Evolutionary conservation across 1,284 basidiomycete genomes (phyloP), one percentile per base, ranked within the genome.

Genomic region (Sutorius eximius): DNA sequence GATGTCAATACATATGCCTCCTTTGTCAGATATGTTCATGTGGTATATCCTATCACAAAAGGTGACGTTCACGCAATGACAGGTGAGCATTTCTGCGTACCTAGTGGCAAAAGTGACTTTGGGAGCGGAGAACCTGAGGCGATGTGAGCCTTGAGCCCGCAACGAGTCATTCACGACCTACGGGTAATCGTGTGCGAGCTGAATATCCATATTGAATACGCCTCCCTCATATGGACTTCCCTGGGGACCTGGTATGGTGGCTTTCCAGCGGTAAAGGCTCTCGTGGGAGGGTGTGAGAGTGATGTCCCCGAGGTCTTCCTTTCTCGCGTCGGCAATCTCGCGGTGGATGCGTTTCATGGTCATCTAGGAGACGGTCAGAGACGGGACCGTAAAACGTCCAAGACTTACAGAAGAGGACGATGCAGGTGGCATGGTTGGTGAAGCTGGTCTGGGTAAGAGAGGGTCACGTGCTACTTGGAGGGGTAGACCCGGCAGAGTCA

Each of bases 141-240:
- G 3, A 22, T 8, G 4, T 7, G 24, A 51, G 15, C 24, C 24
- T 27, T 27, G 3, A 27, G 24, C 24, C 24, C 24, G 24, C 24
- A 5, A 27, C 24, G 24, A 27, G 24, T 27, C 11, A 24, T 6
- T 11, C 8, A 37, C 36, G 30, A 56, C 69, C 47, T 68, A 94
- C 91, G 93, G 93, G 70, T 95, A 95, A 73, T 95, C 91, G 1
- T 76, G 64, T 4, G 86, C 82, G 12, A 96, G 76, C 16, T 74
- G 72, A 24, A 95, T 85, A 46, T 89, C 85, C 3, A 94, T 77
- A 27, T 87, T 76, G 67, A 95, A 96, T 20, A 87, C 73, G 2
- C 94, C 95, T 1, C 91, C 91, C 70, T 95, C 91, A 68, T 97
- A 97, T 1, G 90, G 83, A 53, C 89, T 92, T 20, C 91, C 93